These are phyloP conservation scores for Yarrowia divulgata DNA, from an alignment of 805 yeast species.

Conservation along the genomic window DNA sequence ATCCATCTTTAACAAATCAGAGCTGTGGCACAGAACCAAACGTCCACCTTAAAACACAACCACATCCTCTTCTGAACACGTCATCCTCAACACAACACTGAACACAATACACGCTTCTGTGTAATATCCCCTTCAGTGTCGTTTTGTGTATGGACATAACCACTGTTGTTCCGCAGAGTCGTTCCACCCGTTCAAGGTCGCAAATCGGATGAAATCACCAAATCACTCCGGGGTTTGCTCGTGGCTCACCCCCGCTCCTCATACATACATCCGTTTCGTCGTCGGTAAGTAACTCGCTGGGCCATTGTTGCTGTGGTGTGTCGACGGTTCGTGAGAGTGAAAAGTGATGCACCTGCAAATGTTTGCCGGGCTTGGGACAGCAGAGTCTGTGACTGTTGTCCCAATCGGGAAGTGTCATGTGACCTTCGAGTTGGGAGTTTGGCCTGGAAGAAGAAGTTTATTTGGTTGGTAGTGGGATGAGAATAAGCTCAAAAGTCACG, in stretches of 20 bases:
- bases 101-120: background rate
- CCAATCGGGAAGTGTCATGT: constrained; percentile 34
- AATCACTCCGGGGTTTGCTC: background rate
- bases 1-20: background rate
- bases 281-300: constrained; percentile 99
- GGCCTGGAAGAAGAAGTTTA: too few relatives aligned
- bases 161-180: background rate
- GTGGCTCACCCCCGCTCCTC: background rate
- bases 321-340: constrained; percentile 39
- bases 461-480: too few relatives aligned
- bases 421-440: background rate
- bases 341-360: constrained; percentile 29
- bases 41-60: background rate
- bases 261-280: constrained; percentile 97
- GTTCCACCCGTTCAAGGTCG: background rate
- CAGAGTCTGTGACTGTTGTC: constrained; percentile 38
- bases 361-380: constrained; percentile 26
- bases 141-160: background rate
- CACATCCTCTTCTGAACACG: background rate
- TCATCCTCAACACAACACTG: background rate
- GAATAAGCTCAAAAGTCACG: background rate
- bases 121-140: background rate
- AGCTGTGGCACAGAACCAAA: background rate
- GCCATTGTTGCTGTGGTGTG: constrained; percentile 71
- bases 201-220: constrained; percentile 2